Conservation (phyloP, 2,329 filamentous ascomycete genomes). For the Neocucurbitaria cava region DNA sequence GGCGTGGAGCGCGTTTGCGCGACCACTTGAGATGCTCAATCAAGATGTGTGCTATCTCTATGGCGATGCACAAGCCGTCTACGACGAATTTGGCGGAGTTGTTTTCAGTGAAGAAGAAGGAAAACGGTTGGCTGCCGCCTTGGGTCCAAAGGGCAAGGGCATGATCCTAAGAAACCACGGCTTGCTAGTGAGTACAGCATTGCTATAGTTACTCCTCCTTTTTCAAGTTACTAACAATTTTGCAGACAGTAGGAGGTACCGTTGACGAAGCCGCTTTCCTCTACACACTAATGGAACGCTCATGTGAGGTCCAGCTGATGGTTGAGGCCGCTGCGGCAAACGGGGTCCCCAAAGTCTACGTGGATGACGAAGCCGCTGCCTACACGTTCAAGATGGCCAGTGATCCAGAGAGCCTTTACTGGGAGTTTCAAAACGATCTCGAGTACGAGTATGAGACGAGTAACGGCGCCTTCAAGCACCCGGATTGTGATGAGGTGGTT, state of each 20-base stretch:
- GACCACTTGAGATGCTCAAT: constrained; percentile 72
- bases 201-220: too few species aligned
- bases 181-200: constrained; percentile 54
- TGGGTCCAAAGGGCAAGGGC: constrained; percentile 68
- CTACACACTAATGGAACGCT: constrained; percentile 72
- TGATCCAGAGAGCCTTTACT: constrained; percentile 59
- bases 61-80: constrained; percentile 68
- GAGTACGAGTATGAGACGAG: constrained; percentile 52
- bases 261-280: constrained; percentile 78
- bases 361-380: constrained; percentile 63
- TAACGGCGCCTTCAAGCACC: constrained; percentile 28
- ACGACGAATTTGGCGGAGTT: constrained; percentile 69
- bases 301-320: constrained; percentile 71
- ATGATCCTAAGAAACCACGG: constrained; percentile 76
- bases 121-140: constrained; percentile 65
- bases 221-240: constrained; percentile 9
- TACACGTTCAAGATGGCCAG: constrained; percentile 60
- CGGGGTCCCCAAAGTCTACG: constrained; percentile 59
- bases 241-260: constrained; percentile 68
- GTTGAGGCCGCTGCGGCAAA: constrained; percentile 70
- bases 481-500: constrained; percentile 13
- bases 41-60: constrained; percentile 72
- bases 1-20: constrained; percentile 71
- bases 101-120: constrained; percentile 71
- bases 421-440: constrained; percentile 61